These are phyloP conservation scores for Paspalum notatum DNA, from an alignment of 176 grass and related monocot species.

Conservation along the genomic window DNA sequence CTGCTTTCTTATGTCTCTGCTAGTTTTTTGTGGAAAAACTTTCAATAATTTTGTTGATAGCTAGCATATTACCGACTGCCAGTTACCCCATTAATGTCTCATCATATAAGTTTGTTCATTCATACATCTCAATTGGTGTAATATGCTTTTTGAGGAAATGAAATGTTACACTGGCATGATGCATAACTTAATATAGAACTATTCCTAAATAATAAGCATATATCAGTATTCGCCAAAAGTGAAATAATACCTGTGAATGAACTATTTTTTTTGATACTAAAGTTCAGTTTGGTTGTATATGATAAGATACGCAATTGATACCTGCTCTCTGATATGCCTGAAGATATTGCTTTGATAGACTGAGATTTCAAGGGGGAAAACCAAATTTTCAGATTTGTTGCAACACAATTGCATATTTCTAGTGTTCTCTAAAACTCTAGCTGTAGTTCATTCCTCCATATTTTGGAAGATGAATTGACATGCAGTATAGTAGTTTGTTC, in stretches of 20 bases:
- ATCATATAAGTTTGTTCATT: background rate
- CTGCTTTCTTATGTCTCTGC: slow-evolving; percentile 8
- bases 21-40: background rate
- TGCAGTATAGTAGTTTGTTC: slow-evolving; percentile 12
- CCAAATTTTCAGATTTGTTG: background rate
- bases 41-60: slow-evolving; percentile 5
- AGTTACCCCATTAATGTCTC: background rate
- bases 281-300: background rate
- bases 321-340: background rate
- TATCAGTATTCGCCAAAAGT: background rate
- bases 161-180: background rate
- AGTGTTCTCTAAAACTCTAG: background rate
- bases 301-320: background rate
- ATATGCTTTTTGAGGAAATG: background rate
- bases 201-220: background rate
- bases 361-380: slow-evolving; percentile 10
- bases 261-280: background rate
- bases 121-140: background rate
- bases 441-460: background rate
- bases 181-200: background rate
- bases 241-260: background rate
- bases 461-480: background rate
- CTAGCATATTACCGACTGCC: background rate
- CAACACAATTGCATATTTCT: background rate
- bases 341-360: background rate